phyloP scores from a whole-genome alignment of 23 red algal genomes.

The Gracilaria gracilis region DNA sequence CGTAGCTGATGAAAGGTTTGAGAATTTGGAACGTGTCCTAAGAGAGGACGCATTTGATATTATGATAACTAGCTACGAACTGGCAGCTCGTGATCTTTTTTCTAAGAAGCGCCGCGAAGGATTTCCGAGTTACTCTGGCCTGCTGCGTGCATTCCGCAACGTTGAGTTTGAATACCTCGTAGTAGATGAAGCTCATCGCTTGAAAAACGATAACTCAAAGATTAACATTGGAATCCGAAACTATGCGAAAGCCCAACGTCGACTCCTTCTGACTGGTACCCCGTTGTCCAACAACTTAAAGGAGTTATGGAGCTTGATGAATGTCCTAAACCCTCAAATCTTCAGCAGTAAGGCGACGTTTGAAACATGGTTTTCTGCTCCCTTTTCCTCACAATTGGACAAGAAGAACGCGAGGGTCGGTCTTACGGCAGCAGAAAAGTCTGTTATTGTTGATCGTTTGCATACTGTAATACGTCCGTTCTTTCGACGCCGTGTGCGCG shows the following conservation, averaged over 20 bases:
- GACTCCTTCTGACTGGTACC: conserved; percentile 95
- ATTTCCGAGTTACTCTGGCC: conserved; percentile 9
- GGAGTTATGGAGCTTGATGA: conserved; percentile 94
- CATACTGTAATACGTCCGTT: conserved; percentile 92
- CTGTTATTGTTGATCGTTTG: conserved; percentile 91
- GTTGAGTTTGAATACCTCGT: conserved; percentile 87
- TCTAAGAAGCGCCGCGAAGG: conserved; percentile 27
- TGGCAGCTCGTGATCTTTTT: conserved; percentile 71
- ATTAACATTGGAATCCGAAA: conserved; percentile 64
- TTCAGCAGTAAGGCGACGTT: conserved; percentile 90
- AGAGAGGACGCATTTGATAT: conserved; percentile 79
- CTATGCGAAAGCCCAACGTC: conserved; percentile 60
- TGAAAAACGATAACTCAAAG: conserved; percentile 89
- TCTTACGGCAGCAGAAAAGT: conserved; percentile 73
- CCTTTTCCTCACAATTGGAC: conserved; percentile 62
- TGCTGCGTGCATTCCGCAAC: conserved; percentile 53
- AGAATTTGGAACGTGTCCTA: conserved; percentile 39
- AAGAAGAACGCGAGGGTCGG: conserved; percentile 45
- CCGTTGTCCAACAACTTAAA: conserved; percentile 91
- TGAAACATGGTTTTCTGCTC: conserved; percentile 91
- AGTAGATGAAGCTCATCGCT: conserved; percentile 97
- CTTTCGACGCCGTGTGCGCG: conserved; percentile 83
- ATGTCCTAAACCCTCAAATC: conserved; percentile 86
- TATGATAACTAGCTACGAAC: conserved; percentile 87
- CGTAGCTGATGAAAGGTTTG: conserved; percentile 60